A percentile compares a stretch with the other conserved stretches of the same genome.
Evolutionary conservation across 176 grass and related monocot genomes (phyloP).

Genomic region (Leersia perrieri): DNA sequence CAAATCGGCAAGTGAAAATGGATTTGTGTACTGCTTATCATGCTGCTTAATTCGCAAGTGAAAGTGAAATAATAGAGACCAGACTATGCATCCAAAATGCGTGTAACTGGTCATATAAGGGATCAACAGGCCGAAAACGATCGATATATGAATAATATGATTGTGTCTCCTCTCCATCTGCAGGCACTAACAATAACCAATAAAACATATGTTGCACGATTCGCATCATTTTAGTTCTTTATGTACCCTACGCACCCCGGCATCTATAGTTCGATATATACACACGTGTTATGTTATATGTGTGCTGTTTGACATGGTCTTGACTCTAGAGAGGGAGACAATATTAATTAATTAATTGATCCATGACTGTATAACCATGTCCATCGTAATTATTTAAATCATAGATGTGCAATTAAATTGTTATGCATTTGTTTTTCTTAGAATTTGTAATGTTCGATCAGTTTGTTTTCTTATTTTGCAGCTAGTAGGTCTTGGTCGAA

Average conservation of each 20-base stretch:
- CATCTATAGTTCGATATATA: neutral
- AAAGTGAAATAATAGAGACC: neutral
- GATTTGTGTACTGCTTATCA: neutral
- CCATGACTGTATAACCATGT: no score
- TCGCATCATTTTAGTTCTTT: neutral
- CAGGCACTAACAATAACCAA: neutral
- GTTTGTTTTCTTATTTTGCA: neutral
- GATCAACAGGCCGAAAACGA: constrained; percentile 5
- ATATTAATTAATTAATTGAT: neutral
- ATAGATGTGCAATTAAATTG: no score
- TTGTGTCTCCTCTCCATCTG: neutral
- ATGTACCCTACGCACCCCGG: neutral
- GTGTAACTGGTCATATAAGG: neutral
- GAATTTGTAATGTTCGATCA: neutral
- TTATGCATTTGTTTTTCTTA: neutral
- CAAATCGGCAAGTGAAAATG: constrained; percentile 22
- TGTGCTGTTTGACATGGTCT: neutral
- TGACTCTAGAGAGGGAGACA: neutral
- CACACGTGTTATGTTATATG: neutral
- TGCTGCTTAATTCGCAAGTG: neutral
- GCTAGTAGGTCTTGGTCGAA: no score
- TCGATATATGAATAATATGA: no score
- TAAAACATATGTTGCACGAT: neutral
- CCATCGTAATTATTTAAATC: neutral
- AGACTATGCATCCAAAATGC: neutral